Evolutionary conservation across 164 flowering plant species (phyloP).

Genomic region (Macadamia integrifolia): DNA sequence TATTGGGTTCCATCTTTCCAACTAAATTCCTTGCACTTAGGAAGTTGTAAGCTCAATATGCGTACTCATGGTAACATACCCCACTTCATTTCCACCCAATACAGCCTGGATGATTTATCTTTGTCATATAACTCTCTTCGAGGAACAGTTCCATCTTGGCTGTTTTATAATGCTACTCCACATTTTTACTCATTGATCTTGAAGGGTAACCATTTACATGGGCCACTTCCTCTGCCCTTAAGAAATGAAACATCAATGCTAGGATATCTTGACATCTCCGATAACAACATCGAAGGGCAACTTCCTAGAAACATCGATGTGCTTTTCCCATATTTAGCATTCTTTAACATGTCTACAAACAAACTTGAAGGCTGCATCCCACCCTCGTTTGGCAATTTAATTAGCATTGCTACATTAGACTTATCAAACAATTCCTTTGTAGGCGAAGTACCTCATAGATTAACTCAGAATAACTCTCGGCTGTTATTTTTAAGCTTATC

Average conservation of each 20-base stretch:
- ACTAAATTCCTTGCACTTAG: background rate
- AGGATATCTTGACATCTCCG: background rate
- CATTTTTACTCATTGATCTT: background rate
- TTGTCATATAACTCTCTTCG: background rate
- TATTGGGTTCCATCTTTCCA: background rate
- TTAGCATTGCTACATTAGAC: too few species aligned
- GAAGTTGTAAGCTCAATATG: background rate
- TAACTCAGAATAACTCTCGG: too few species aligned
- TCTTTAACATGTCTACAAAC: background rate
- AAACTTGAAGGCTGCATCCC: background rate
- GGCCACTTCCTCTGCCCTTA: background rate
- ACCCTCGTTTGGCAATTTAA: too few species aligned
- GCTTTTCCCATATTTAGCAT: background rate
- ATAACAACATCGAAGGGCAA: background rate
- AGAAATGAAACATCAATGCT: background rate
- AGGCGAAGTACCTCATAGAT: too few species aligned
- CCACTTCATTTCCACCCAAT: background rate
- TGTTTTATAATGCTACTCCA: background rate
- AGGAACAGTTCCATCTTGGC: slow-evolving; percentile 6
- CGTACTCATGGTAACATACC: background rate
- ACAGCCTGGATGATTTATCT: background rate
- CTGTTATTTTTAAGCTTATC: too few species aligned
- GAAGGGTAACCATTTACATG: background rate
- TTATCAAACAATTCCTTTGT: too few species aligned
- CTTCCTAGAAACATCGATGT: background rate